Evolutionary conservation across 2,329 filamentous ascomycete species (phyloP), one percentile per base, ranked within the genome.

Genomic region (Bipolaris bicolor): DNA sequence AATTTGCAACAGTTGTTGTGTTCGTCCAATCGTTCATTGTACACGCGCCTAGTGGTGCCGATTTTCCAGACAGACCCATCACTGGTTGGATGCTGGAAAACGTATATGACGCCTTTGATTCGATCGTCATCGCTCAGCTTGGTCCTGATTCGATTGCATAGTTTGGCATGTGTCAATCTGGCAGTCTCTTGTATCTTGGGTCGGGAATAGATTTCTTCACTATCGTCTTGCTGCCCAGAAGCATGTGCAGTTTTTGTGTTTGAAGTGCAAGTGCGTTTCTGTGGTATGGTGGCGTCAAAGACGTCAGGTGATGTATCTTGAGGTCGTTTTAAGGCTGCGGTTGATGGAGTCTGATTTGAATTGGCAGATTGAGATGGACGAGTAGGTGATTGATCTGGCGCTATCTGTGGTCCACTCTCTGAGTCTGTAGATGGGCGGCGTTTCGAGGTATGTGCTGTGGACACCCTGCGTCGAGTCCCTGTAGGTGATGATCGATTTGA

Each of bases 61-160:
- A 64, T 62, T 40, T 64, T 64, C 43, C 51, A 48, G 18, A 57
- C 49, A 11, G 13, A 20, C 1, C 29, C 15, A 3, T 16, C 31
- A 2, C 36, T 22, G 0, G 34, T 7, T 10, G 46, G 41, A 18
- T 58, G 45, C 31, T 33, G n/a, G 3, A 57, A n/a, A 15, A 60
- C 36, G 31, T 64, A 64, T 18, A 64, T 55, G 4, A 33, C 3
- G n/a, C 62, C 62, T 10, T 37, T 29, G 13, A 22, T 11, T 24
- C 24, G 20, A n/a, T 49, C 46, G 2, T 34, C 24, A 16, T 37
- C 15, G n/a, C 34, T 53, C 5, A 51, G 16, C 11, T 15, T 24
- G 2, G 33, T 37, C 24, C 10, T 20, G 37, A 60, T 52, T 33
- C 41, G 41, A 6, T 18, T 18, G 5, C 43, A 43, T 5, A 64